Evolutionary conservation across 1,139 yeast genomes (phyloP), one percentile per base, ranked within the genome.

Genomic region (Pichia sp.): DNA sequence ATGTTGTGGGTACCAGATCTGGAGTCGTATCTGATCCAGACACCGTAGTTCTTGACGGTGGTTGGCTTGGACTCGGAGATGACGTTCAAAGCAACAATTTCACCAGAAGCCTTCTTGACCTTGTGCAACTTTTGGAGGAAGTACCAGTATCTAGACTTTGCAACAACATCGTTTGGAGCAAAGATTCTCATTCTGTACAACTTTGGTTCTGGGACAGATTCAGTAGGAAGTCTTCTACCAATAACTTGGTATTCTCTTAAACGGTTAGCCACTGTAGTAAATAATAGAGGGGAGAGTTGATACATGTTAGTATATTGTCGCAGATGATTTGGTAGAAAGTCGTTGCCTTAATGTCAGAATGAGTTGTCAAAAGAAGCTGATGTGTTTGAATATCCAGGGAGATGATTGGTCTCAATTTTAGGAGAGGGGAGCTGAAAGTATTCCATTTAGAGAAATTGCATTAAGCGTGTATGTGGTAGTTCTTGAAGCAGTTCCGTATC

Each of bases 1-100:
- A 91, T 91, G 94, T 91, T 91, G 94, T 93, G 98, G 66, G 95
- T 87, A 77, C 99, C 99, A 58, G 98, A 93, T 82, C 98, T 93
- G 58, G 99, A 91, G 69, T 93, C 98, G 86, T 93, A 91, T 80
- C 98, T 88, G 69, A 91, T 82, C 98, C 98, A 91, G 76, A 93
- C 71, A 77, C 97, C 98, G 67, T 87, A 91, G 86, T 88, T 91
- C 91, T 91, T 91, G 66, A 91, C 97, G 79, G 86, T 88, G 74
- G 94, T 85, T 72, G 98, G 98, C 77, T 77, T 86, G 67, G 88
- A 75, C 77, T 91, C 99, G 65, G 81, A 66, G 68, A 93, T 84
- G 64, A 71, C 71, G 79, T 86, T 87, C 62, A 91, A 79, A 52
- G 96, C 75, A 60, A 91, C 96, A 64, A 91, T 75, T 77, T 91